Evolutionary conservation across 2,329 filamentous ascomycete species (phyloP), one percentile per base, ranked within the genome.

Genomic region (Aspergillus ochraceoroseus): DNA sequence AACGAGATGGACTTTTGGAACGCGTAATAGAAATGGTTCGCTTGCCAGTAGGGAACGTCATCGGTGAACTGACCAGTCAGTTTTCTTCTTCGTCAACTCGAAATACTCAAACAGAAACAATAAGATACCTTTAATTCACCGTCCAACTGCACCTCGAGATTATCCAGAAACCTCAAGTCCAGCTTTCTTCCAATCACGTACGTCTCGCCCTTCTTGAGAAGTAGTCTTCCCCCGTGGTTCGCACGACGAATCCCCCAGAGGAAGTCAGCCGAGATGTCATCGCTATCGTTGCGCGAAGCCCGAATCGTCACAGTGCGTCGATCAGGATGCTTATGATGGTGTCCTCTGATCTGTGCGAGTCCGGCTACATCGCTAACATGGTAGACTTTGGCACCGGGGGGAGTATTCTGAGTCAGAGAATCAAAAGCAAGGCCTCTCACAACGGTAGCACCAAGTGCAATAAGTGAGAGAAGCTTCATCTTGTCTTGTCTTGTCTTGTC

Each of bases 141-240:
- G 41, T 80, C 76, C 26, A 80, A 66, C 38, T 72, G 73, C 17
- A 81, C 65, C 13, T 80, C 74, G 1, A 81, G 65, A 38, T 80
- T 67, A 35, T 79, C 63, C 39, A 80, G 59, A 45, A 78, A 79
- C 5, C 70, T 79, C 45, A 80, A 56, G 47, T 80, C 75, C 8
- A 80, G 62, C 42, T 74, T 76, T 59, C 73, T 76, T 40, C 75
- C 77, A 48, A 80, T 77, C 13, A 80, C 61, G 53, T 74, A 80
- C 1, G 67, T 75, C 54, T 76, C 62, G 3, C 70, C 70, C 51
- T 73, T 72, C 20, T 75, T 64, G 1, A 80, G 58, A 27, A 76
- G 66, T 3, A 82, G 60, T 3, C 75, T 72, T 11, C 78, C 78
- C 31, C 78, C 78, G 23, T 77, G 63, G 51, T 81, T 80, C 2